Conservation (phyloP, 2,329 filamentous ascomycete genomes). For the Curvularia sp. region DNA sequence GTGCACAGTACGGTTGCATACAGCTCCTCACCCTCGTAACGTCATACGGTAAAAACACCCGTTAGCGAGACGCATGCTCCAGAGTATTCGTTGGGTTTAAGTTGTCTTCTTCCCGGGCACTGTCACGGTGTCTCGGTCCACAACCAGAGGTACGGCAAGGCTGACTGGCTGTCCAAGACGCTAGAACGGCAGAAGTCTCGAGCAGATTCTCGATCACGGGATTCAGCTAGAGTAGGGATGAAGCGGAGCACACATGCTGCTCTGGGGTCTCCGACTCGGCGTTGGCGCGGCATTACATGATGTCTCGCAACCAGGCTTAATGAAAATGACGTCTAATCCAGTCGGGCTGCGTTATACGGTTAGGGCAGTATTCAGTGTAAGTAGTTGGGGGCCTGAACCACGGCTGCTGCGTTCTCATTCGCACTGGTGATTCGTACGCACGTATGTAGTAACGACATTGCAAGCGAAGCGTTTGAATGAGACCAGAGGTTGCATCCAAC, state of each 20-base stretch:
- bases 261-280: slow-evolving; percentile 23
- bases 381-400: neutral
- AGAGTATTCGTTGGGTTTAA: neutral
- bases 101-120: neutral
- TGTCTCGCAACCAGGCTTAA: slow-evolving; percentile 5
- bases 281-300: slow-evolving; percentile 22
- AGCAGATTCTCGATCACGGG: slow-evolving; percentile 5
- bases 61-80: neutral
- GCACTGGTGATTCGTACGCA: neutral
- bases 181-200: slow-evolving; percentile 1
- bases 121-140: neutral
- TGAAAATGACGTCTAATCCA: neutral
- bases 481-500: slow-evolving; percentile 22
- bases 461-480: slow-evolving; percentile 6
- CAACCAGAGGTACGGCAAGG: neutral
- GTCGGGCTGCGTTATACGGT: neutral
- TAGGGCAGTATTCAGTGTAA: neutral
- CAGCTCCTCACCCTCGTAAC: slow-evolving; percentile 9
- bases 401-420: neutral
- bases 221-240: slow-evolving; percentile 12
- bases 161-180: neutral
- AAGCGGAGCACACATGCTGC: slow-evolving; percentile 14
- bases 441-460: neutral
- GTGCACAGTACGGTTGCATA: slow-evolving; percentile 18
- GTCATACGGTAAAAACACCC: slow-evolving; percentile 11